phyloP scores from a whole-genome alignment of 2,329 filamentous ascomycete species.

The Penicillium sp. region DNA sequence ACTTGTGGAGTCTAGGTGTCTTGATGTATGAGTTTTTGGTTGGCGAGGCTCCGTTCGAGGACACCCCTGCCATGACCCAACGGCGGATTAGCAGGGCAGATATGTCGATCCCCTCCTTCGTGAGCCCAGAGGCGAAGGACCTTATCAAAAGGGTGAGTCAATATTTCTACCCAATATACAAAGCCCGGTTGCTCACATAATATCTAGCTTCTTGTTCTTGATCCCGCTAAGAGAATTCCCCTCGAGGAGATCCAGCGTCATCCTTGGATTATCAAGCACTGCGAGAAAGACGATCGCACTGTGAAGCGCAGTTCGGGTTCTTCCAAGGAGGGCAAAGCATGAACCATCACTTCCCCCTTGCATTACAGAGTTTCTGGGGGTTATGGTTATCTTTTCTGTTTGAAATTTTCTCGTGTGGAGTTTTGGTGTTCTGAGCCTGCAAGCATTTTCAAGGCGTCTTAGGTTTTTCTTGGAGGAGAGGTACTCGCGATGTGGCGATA shows the following conservation, averaged over 20 bases:
- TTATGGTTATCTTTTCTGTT: conserved; percentile 18
- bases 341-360: conserved; percentile 10
- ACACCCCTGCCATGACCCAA: conserved; percentile 91
- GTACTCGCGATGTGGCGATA: conserved; percentile 15
- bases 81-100: conserved; percentile 82
- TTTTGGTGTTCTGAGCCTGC: conserved; percentile 11
- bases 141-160: conserved; percentile 76
- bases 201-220: conserved; percentile 74
- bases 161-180: not conserved
- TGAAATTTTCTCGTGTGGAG: conserved; percentile 10
- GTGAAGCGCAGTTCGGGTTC: conserved; percentile 42
- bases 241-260: conserved; percentile 85
- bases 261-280: conserved; percentile 97
- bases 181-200: conserved; percentile 18
- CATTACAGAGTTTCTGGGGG: conserved; percentile 16
- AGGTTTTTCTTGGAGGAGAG: conserved; percentile 7
- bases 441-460: conserved; percentile 16
- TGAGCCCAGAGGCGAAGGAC: conserved; percentile 86
- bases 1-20: conserved; percentile 93
- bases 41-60: conserved; percentile 95
- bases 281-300: conserved; percentile 55
- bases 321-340: conserved; percentile 33
- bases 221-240: conserved; percentile 88
- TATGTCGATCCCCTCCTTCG: conserved; percentile 87
- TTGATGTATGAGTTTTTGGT: conserved; percentile 95